A percentile compares a stretch with the other conserved stretches of the same genome.
Conservation (phyloP, 192 early-diverging fungal genomes). For the Coemansia sp. region DNA sequence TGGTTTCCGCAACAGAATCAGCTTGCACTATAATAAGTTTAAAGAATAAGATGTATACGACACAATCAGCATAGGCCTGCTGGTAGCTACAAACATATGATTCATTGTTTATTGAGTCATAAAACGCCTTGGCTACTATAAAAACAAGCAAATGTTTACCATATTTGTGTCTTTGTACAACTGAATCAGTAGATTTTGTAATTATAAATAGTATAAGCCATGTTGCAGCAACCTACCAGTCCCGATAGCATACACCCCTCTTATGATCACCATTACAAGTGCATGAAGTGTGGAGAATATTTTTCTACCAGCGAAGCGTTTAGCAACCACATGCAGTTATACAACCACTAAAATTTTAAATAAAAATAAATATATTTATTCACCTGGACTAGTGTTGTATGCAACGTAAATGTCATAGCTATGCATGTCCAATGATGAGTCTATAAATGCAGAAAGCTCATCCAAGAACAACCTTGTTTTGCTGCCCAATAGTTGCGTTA, state of each 20-base stretch:
- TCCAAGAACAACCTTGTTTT: slow-evolving; percentile 16
- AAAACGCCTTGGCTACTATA: too few relatives aligned
- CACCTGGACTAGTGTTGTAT: slow-evolving; percentile 6
- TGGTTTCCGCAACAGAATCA: too few relatives aligned
- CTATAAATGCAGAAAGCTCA: slow-evolving; percentile 29
- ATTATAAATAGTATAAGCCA: neutral
- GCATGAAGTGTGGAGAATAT: neutral
- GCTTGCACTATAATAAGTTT: too few relatives aligned
- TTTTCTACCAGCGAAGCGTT: neutral
- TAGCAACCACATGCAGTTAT: neutral
- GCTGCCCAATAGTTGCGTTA: slow-evolving; percentile 10
- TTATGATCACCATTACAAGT: neutral
- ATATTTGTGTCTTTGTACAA: too few relatives aligned
- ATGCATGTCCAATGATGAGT: slow-evolving; percentile 30
- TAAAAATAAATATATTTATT: neutral
- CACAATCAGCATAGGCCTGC: too few relatives aligned
- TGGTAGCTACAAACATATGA: too few relatives aligned
- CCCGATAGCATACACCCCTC: neutral
- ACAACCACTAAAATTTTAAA: neutral
- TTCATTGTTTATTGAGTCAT: too few relatives aligned
- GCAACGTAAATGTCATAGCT: slow-evolving; percentile 33
- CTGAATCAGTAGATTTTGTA: too few relatives aligned
- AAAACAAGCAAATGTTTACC: too few relatives aligned
- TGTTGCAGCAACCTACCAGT: neutral
- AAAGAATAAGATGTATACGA: too few relatives aligned